Evolutionary conservation across 2,329 filamentous ascomycete species (phyloP).

Genomic region (Aspergillus neotritici): DNA sequence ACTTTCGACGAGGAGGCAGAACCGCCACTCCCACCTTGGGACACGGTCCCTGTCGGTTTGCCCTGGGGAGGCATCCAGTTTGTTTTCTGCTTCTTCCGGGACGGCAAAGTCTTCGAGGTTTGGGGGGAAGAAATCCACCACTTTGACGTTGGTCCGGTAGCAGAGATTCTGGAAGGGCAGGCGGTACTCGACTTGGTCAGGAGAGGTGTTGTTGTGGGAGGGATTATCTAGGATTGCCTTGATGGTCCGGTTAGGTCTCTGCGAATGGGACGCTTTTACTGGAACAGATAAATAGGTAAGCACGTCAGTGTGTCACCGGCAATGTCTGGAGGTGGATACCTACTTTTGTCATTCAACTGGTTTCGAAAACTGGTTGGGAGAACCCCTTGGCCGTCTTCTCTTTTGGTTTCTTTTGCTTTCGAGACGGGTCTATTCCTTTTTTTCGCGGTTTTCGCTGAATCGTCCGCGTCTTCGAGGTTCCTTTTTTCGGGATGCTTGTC

Average conservation of each 20-base stretch:
- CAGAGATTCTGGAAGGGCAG: slow-evolving; percentile 70
- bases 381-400: slow-evolving; percentile 26
- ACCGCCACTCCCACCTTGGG: slow-evolving; percentile 72
- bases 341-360: slow-evolving; percentile 40
- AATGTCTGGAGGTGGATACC: slow-evolving; percentile 12
- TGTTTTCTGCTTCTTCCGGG: slow-evolving; percentile 46
- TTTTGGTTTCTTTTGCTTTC: slow-evolving; percentile 29
- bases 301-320: neutral
- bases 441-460: slow-evolving; percentile 21
- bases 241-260: slow-evolving; percentile 37
- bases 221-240: slow-evolving; percentile 47
- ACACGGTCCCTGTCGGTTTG: slow-evolving; percentile 22
- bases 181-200: slow-evolving; percentile 39
- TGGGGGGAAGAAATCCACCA: slow-evolving; percentile 73
- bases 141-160: slow-evolving; percentile 65
- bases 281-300: slow-evolving; percentile 3
- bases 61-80: slow-evolving; percentile 31
- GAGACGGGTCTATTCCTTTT: slow-evolving; percentile 26
- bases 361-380: slow-evolving; percentile 23
- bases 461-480: slow-evolving; percentile 19
- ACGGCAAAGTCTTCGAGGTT: slow-evolving; percentile 65
- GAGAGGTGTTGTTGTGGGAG: slow-evolving; percentile 43
- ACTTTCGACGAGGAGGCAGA: slow-evolving; percentile 73
- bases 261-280: slow-evolving; percentile 46
- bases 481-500: slow-evolving; percentile 37